These are phyloP conservation scores for Thalassiosira allenii DNA, from an alignment of 352 stramenopile species.

Conservation along the genomic window DNA sequence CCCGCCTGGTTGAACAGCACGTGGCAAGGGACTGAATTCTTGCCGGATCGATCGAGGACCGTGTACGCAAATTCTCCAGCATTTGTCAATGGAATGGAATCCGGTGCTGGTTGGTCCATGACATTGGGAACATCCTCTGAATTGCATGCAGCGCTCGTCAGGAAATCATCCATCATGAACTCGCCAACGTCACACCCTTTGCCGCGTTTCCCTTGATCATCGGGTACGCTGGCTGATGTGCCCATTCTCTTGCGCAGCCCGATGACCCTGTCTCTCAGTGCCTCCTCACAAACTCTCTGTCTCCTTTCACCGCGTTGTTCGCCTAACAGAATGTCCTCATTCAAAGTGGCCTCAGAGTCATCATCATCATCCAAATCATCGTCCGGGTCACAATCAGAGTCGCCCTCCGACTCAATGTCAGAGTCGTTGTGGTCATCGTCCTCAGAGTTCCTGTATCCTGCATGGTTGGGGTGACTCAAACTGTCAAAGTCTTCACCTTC, in stretches of 20 bases:
- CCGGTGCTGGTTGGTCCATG: not conserved
- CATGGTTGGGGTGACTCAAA: not conserved
- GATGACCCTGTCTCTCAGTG: not conserved
- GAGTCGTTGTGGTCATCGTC: not conserved
- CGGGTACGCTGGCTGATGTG: not conserved
- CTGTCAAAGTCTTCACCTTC: constrained; percentile 16
- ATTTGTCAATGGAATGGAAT: constrained; percentile 19
- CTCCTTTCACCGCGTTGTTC: not conserved
- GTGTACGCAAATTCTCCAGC: constrained; percentile 14
- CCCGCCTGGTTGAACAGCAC: constrained; percentile 46
- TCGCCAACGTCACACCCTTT: no score
- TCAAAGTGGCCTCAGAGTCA: not conserved
- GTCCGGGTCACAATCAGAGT: constrained; percentile 15
- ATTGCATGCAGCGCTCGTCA: constrained; percentile 15
- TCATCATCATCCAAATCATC: constrained; percentile 6
- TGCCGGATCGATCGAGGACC: not conserved
- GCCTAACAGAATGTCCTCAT: constrained; percentile 15
- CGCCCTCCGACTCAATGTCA: not conserved
- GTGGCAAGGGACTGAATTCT: constrained; percentile 24
- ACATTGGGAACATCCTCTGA: constrained; percentile 3
- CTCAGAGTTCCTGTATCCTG: not conserved
- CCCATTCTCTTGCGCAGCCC: not conserved
- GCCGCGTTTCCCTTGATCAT: no score
- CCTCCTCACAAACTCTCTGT: not conserved
- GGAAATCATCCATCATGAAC: constrained; percentile 25